phyloP scores from a whole-genome alignment of 805 yeast genomes.

The Wickerhamomyces ciferrii region DNA sequence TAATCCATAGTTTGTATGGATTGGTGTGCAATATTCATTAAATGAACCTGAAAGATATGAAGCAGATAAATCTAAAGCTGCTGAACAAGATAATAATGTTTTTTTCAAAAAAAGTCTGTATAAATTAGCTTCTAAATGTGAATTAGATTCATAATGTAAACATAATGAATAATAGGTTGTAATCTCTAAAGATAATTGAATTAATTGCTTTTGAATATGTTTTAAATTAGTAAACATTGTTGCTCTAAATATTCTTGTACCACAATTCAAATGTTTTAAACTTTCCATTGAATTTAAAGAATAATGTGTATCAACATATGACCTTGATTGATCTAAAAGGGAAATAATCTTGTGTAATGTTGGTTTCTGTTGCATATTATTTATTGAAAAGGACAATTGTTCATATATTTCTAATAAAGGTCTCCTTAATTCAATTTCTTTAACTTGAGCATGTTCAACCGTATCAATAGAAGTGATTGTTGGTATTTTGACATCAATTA shows the following conservation, averaged over 20 bases:
- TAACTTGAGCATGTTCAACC: slow-evolving; percentile 8
- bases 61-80: slow-evolving; percentile 4
- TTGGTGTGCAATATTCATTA: slow-evolving; percentile 2
- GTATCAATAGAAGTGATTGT: slow-evolving; percentile 6
- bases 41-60: slow-evolving; percentile 9
- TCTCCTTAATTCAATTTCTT: slow-evolving; percentile 1
- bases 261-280: slow-evolving; percentile 1
- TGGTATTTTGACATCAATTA: slow-evolving; percentile 12
- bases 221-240: slow-evolving; percentile 8
- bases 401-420: slow-evolving; percentile 4
- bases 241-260: slow-evolving; percentile 5
- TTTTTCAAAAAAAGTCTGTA: slow-evolving; percentile 8
- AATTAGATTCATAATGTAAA: slow-evolving; percentile 11
- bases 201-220: slow-evolving; percentile 3
- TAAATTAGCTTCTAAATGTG: slow-evolving; percentile 3
- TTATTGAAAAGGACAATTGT: slow-evolving; percentile 6
- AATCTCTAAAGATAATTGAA: slow-evolving; percentile 7
- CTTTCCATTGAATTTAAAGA: not conserved
- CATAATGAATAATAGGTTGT: slow-evolving; percentile 8
- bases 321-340: slow-evolving; percentile 4
- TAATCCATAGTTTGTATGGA: slow-evolving; percentile 6
- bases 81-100: not conserved
- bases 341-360: slow-evolving; percentile 4
- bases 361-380: slow-evolving; percentile 7
- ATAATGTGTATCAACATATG: slow-evolving; percentile 8